Percentiles rank a stretch among this genome's conserved stretches.
phyloP scores from a whole-genome alignment of 805 yeast genomes.

The Vanderwaltozyma polyspora region DNA sequence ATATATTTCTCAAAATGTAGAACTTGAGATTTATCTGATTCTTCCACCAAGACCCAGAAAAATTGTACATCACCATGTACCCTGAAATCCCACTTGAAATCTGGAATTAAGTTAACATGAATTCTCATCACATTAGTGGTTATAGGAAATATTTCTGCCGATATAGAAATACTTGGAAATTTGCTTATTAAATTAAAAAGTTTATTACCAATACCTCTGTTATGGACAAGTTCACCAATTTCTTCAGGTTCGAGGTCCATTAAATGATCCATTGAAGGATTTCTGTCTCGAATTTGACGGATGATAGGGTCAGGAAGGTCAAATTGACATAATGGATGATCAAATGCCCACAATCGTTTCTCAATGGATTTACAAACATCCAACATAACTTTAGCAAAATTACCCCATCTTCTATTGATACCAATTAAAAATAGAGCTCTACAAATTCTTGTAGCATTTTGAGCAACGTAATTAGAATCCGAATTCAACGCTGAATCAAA shows the following conservation, averaged over 20 bases:
- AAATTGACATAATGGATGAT: slow-evolving; percentile 84
- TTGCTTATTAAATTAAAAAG: slow-evolving; percentile 50
- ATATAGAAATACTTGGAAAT: slow-evolving; percentile 67
- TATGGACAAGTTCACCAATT: slow-evolving; percentile 83
- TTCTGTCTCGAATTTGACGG: slow-evolving; percentile 49
- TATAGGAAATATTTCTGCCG: slow-evolving; percentile 79
- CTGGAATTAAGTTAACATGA: slow-evolving; percentile 57
- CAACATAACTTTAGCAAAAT: slow-evolving; percentile 59
- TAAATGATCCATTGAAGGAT: slow-evolving; percentile 58
- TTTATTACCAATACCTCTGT: slow-evolving; percentile 56
- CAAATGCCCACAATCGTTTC: slow-evolving; percentile 74
- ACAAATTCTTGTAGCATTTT: slow-evolving; percentile 85
- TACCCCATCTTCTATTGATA: slow-evolving; percentile 85
- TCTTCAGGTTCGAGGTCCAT: slow-evolving; percentile 66
- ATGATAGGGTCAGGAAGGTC: slow-evolving; percentile 60
- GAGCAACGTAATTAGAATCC: slow-evolving; percentile 89
- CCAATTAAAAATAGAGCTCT: slow-evolving; percentile 84
- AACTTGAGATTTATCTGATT: slow-evolving; percentile 59
- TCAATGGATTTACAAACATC: slow-evolving; percentile 82
- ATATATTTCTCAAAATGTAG: slow-evolving; percentile 77
- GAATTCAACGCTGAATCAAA: slow-evolving; percentile 75
- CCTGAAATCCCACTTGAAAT: slow-evolving; percentile 75
- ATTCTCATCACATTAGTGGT: slow-evolving; percentile 79
- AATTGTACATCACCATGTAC: slow-evolving; percentile 75
- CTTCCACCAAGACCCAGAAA: slow-evolving; percentile 91